A percentile compares a stretch with the other conserved stretches of the same genome.
These are phyloP conservation scores for Erodium moschatum DNA, from an alignment of 441 rosid genomes.

Conservation along the genomic window DNA sequence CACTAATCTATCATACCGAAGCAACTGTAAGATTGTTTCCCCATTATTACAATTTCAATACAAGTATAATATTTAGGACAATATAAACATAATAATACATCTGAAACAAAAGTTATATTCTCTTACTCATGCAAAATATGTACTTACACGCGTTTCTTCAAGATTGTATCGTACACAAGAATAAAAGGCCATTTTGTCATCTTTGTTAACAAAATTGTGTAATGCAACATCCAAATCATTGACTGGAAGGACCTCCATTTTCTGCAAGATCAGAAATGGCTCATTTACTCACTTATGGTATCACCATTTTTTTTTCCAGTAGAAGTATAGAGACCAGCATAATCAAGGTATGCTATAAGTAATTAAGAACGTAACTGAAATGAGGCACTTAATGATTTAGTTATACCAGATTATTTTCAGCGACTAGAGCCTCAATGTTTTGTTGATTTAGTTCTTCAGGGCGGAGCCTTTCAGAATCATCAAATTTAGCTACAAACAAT, in stretches of 20 bases:
- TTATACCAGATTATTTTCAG: conserved; percentile 86
- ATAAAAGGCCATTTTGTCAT: conserved; percentile 88
- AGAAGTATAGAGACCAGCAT: background rate
- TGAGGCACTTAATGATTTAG: conserved; percentile 13
- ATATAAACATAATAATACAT: background rate
- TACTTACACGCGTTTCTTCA: conserved; percentile 89
- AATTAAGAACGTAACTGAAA: conserved; percentile 4
- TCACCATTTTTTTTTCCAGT: background rate
- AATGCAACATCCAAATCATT: conserved; percentile 80
- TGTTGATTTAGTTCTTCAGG: conserved; percentile 98
- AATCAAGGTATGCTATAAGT: background rate
- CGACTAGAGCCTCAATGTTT: conserved; percentile 93
- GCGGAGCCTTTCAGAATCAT: conserved; percentile 78
- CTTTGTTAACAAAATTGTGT: conserved; percentile 87
- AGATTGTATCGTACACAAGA: conserved; percentile 78
- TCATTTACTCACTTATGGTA: background rate
- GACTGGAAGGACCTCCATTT: conserved; percentile 98
- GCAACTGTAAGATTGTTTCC: background rate
- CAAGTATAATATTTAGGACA: background rate
- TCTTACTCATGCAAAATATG: background rate
- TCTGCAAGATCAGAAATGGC: conserved; percentile 42
- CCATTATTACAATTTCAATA: background rate
- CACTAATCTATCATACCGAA: background rate
- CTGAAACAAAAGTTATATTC: conserved; percentile 12
- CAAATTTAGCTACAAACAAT: conserved; percentile 46